Conservation (phyloP, 2,329 filamentous ascomycete genomes). For the Pseudogymnoascus sp. region DNA sequence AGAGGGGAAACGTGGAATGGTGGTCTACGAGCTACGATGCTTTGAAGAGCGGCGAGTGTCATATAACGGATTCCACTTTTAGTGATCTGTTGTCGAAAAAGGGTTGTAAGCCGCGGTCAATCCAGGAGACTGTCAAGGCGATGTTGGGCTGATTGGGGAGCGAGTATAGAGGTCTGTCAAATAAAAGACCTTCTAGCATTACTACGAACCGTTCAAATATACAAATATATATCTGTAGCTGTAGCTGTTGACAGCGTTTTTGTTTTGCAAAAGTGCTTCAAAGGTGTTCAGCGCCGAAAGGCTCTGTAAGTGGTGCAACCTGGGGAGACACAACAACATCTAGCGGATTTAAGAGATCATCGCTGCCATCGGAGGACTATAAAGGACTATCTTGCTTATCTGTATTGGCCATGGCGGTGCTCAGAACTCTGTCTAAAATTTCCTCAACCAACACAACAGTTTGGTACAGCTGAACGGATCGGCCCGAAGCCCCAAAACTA, state of each 20-base stretch:
- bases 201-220: not conserved
- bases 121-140: conserved; percentile 20
- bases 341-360: not conserved
- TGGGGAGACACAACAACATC: not conserved
- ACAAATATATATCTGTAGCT: not conserved
- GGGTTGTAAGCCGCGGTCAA: conserved; percentile 13
- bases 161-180: not conserved
- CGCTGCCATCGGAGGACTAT: not conserved
- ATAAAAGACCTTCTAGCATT: not conserved
- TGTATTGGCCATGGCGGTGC: not conserved
- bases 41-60: conserved; percentile 19
- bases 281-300: not conserved
- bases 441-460: not conserved
- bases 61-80: conserved; percentile 20
- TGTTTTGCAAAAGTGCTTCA: no score
- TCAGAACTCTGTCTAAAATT: not conserved
- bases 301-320: not conserved
- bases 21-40: conserved; percentile 21
- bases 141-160: conserved; percentile 13
- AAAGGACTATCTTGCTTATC: not conserved
- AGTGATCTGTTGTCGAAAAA: conserved; percentile 15
- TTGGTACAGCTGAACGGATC: not conserved
- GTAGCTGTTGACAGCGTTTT: not conserved
- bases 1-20: conserved; percentile 19
- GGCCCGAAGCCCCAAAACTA: not conserved